Percentiles rank a stretch among this genome's conserved stretches.
Evolutionary conservation across 164 flowering plant species (phyloP).

Genomic region (Nelumbo lutea): DNA sequence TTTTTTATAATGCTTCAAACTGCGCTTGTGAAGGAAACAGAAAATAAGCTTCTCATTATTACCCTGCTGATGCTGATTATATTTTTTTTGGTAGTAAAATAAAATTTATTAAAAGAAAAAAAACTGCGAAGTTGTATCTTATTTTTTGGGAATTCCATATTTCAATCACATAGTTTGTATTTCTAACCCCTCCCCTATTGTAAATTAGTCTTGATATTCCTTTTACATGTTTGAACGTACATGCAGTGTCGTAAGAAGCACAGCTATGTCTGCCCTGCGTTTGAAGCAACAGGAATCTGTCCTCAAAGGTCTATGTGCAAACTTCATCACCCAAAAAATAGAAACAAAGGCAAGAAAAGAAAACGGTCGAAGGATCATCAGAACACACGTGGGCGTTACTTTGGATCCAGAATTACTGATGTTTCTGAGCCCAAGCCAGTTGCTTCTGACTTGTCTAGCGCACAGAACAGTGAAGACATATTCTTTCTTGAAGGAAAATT

Average conservation of each 20-base stretch:
- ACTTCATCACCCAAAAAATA: conserved; percentile 82
- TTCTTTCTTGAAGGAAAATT: conserved; percentile 28
- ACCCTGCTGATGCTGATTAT: too few relatives aligned
- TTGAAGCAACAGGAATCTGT: conserved; percentile 72
- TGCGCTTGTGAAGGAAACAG: too few relatives aligned
- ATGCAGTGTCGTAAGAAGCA: conserved; percentile 95
- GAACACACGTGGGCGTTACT: conserved; percentile 59
- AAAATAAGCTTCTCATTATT: too few relatives aligned
- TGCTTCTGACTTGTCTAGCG: conserved; percentile 20
- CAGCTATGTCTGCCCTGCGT: conserved; percentile 74
- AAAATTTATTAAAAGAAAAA: too few relatives aligned
- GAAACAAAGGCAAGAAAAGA: conserved; percentile 37
- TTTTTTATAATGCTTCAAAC: too few relatives aligned
- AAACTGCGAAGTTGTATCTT: too few relatives aligned
- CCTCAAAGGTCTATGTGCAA: conserved; percentile 69
- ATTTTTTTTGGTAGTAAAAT: too few relatives aligned
- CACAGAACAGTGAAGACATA: conserved; percentile 24
- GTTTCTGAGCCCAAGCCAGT: conserved; percentile 17
- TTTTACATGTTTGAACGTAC: conserved; percentile 5
- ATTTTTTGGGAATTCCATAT: too few relatives aligned
- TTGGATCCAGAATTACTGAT: conserved; percentile 35
- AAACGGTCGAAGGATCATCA: conserved; percentile 36
- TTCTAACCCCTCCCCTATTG: too few relatives aligned
- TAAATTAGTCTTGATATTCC: background rate
- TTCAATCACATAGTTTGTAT: too few relatives aligned